Percentiles rank a stretch among this genome's conserved stretches.
Conservation (phyloP, 768 basidiomycete species). For the Hygrophorus pudorinus region DNA sequence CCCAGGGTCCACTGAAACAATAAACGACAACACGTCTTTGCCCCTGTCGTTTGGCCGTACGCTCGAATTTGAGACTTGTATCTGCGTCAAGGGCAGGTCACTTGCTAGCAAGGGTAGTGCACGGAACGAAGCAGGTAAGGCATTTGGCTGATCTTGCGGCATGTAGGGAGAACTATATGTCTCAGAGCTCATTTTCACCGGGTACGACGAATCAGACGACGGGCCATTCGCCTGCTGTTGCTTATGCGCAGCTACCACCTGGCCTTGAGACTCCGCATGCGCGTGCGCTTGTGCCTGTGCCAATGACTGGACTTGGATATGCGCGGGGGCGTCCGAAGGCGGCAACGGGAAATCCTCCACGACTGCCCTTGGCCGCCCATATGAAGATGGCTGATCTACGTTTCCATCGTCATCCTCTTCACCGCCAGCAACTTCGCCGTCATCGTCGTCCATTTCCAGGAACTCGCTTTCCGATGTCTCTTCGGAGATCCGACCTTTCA, state of each 20-base stretch:
- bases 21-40: slow-evolving; percentile 86
- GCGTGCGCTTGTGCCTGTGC: slow-evolving; percentile 13
- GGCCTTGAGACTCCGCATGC: neutral
- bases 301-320: slow-evolving; percentile 11
- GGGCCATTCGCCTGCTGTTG: slow-evolving; percentile 15
- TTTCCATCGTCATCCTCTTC: slow-evolving; percentile 30
- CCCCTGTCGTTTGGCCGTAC: slow-evolving; percentile 85
- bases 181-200: slow-evolving; percentile 3
- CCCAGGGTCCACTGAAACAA: slow-evolving; percentile 66
- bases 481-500: neutral
- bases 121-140: slow-evolving; percentile 36
- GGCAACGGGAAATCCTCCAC: slow-evolving; percentile 47
- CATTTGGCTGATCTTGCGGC: slow-evolving; percentile 10
- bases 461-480: slow-evolving; percentile 31
- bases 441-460: slow-evolving; percentile 53
- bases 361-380: slow-evolving; percentile 28
- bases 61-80: slow-evolving; percentile 69
- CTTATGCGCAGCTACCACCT: slow-evolving; percentile 1
- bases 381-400: slow-evolving; percentile 14
- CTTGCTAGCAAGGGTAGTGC: slow-evolving; percentile 58
- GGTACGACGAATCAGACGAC: neutral
- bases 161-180: slow-evolving; percentile 5
- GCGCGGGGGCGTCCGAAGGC: slow-evolving; percentile 16
- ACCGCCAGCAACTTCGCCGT: slow-evolving; percentile 32
- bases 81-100: slow-evolving; percentile 65